A percentile compares a stretch with the other conserved stretches of the same genome.
phyloP scores from a whole-genome alignment of 352 stramenopile genomes.

The Elongisporangium prolatum region DNA sequence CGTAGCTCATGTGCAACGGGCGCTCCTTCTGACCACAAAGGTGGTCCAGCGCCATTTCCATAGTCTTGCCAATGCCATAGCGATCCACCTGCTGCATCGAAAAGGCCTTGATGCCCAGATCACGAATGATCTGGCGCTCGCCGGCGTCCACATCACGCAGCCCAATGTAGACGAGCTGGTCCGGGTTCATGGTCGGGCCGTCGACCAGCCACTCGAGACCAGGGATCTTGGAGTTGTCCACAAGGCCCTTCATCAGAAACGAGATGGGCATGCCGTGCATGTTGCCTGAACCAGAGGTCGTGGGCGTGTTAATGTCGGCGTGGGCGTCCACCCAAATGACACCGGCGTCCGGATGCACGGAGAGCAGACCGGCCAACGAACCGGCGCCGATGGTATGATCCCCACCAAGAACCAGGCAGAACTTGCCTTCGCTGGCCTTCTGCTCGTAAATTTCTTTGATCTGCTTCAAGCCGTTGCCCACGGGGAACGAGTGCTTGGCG shows the following conservation, averaged over 20 bases:
- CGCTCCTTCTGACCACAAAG: conserved; percentile 83
- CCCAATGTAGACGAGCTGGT: conserved; percentile 95
- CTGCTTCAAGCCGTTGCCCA: conserved; percentile 84
- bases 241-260: conserved; percentile 91
- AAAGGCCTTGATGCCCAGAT: conserved; percentile 94
- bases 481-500: conserved; percentile 78
- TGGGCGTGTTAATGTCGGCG: conserved; percentile 97
- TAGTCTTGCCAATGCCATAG: conserved; percentile 94
- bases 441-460: conserved; percentile 83
- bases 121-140: conserved; percentile 88
- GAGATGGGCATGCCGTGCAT: conserved; percentile 98
- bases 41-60: conserved; percentile 96
- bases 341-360: conserved; percentile 87
- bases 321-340: conserved; percentile 98
- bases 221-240: conserved; percentile 86
- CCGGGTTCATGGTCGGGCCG: conserved; percentile 61
- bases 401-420: conserved; percentile 94
- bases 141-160: conserved; percentile 91
- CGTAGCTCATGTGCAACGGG: conserved; percentile 96
- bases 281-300: conserved; percentile 89
- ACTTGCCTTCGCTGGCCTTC: conserved; percentile 87
- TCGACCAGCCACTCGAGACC: conserved; percentile 93
- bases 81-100: conserved; percentile 97
- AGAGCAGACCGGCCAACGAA: conserved; percentile 90
- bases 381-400: conserved; percentile 96